Evolutionary conservation across 2,329 filamentous ascomycete species (phyloP), one percentile per base, ranked within the genome.

Genomic region (Emmonsia crescens): DNA sequence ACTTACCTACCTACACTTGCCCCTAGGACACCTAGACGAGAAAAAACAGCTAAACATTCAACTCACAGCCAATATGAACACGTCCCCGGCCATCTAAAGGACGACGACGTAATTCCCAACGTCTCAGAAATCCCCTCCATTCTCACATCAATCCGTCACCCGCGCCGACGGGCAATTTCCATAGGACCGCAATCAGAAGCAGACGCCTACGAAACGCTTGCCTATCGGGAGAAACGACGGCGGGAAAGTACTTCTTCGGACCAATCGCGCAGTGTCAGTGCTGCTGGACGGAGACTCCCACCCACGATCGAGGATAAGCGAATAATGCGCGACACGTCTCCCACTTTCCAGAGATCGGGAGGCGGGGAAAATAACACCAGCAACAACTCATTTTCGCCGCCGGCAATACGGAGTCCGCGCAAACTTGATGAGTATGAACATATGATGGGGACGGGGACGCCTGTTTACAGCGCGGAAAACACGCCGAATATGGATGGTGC

Each of bases 121-220:
- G 88, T 95, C n/a, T 89, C 88, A 29, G 91, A 96, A 64, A 84
- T 97, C 27, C 90, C 93, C 2, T 83, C 85, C 38, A 85, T 96
- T 71, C 81, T 96, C 29, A 88, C 86, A 63, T 91, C 86, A 49
- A 89, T 97, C 54, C 85, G 91, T 29, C 86, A 93, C 67, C 89
- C 91, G 0, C 83, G 82, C 16, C 82, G 91, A 64, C 84, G 94
- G 59, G 88, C 91, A 38, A 85, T 97, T 40, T 96, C 91, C 5
- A 84, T 97, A 60, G 94, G 94, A 0, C 94, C 94, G 1, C 94
- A 97, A 76, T 96, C 92, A 54, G 92, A 92, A 64, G 94, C 94
- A 1, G 94, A 99, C 76, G 94, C 91, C 29, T 96, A 96, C 76
- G 94, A 99, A 77, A 91, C 91, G 24, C 80, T 99, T 57, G 94